A percentile compares a stretch with the other conserved stretches of the same genome.
Conservation (phyloP, 768 basidiomycete genomes). For the Boletellus ananas region DNA sequence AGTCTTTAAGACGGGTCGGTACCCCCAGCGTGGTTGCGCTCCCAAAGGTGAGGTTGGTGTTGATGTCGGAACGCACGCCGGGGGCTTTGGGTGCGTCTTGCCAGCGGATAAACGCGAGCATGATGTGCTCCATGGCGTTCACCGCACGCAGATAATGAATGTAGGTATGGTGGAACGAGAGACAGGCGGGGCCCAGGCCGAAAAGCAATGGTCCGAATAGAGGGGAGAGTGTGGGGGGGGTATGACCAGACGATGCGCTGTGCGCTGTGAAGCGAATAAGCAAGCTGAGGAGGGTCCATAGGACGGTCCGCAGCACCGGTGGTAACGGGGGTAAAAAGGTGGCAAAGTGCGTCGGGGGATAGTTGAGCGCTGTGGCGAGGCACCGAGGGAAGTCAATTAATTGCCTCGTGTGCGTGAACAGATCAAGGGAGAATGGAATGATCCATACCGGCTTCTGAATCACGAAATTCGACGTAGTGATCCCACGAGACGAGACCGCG, state of each 20-base stretch:
- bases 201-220: slow-evolving; percentile 90
- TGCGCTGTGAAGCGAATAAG: slow-evolving; percentile 81
- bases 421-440: slow-evolving; percentile 17
- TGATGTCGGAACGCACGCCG: slow-evolving; percentile 25
- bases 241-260: slow-evolving; percentile 81
- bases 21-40: slow-evolving; percentile 62
- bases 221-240: slow-evolving; percentile 84
- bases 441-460: slow-evolving; percentile 73
- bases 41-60: slow-evolving; percentile 36
- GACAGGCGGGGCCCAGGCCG: slow-evolving; percentile 58
- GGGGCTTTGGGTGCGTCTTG: slow-evolving; percentile 54
- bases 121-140: slow-evolving; percentile 86
- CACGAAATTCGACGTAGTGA: slow-evolving; percentile 75
- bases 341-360: slow-evolving; percentile 69
- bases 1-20: slow-evolving; percentile 83
- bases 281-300: slow-evolving; percentile 73
- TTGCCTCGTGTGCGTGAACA: slow-evolving; percentile 25
- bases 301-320: slow-evolving; percentile 52
- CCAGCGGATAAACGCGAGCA: slow-evolving; percentile 87
- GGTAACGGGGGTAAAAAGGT: slow-evolving; percentile 57
- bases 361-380: slow-evolving; percentile 45
- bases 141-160: slow-evolving; percentile 73
- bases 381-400: slow-evolving; percentile 18
- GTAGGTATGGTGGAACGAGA: slow-evolving; percentile 57
- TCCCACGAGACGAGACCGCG: slow-evolving; percentile 87